Conservation (phyloP, 805 yeast genomes). For the Diddensiella transvaalensis region DNA sequence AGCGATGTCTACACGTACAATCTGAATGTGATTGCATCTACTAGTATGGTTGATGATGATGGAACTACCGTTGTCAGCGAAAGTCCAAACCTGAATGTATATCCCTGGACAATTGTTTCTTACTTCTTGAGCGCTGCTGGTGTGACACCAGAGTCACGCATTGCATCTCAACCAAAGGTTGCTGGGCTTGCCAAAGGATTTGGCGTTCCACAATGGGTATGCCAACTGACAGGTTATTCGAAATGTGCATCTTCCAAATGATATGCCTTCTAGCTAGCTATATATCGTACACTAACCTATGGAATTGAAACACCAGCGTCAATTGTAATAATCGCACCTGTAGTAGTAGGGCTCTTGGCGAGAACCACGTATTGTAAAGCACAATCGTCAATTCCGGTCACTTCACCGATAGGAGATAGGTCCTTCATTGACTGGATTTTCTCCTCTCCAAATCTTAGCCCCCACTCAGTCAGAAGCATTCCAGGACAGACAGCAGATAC, state of each 20-base stretch:
- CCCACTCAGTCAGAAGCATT: slow-evolving; percentile 30
- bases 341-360: slow-evolving; percentile 25
- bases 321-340: slow-evolving; percentile 36
- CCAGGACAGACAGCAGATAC: slow-evolving; percentile 27
- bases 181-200: background rate
- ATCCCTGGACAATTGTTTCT: background rate
- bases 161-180: background rate
- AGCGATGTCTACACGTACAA: background rate
- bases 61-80: background rate
- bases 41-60: background rate
- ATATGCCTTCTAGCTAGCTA: background rate
- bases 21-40: background rate
- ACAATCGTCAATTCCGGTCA: slow-evolving; percentile 23
- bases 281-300: background rate
- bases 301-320: slow-evolving; percentile 35
- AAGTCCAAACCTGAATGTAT: background rate
- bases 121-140: background rate
- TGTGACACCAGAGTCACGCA: background rate
- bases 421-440: slow-evolving; percentile 15
- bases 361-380: slow-evolving; percentile 27
- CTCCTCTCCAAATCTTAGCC: slow-evolving; percentile 27
- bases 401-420: slow-evolving; percentile 16
- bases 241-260: background rate
- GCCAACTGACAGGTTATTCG: background rate
- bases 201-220: background rate